These are phyloP conservation scores for Sanghuangporus baumii DNA, from an alignment of 1,284 basidiomycete genomes.

Conservation along the genomic window DNA sequence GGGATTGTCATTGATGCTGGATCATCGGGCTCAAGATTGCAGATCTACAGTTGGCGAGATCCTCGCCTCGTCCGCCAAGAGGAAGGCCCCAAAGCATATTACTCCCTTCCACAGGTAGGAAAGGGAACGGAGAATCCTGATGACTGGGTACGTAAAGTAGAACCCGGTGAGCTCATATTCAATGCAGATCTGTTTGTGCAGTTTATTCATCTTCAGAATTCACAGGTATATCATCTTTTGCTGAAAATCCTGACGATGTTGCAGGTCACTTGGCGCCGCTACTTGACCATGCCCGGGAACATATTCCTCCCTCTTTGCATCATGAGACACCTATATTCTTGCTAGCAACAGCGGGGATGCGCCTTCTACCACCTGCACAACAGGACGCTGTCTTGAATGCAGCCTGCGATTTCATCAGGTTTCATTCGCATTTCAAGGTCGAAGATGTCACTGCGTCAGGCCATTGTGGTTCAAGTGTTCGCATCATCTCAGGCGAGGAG, in stretches of 20 bases:
- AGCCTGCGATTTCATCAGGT: slow-evolving; percentile 73
- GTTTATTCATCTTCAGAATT: not conserved
- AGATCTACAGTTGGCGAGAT: slow-evolving; percentile 97
- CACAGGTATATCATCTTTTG: slow-evolving; percentile 85
- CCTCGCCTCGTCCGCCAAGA: slow-evolving; percentile 49
- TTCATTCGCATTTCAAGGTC: slow-evolving; percentile 72
- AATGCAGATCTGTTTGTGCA: not conserved
- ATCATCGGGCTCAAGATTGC: slow-evolving; percentile 92
- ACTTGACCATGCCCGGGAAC: slow-evolving; percentile 74
- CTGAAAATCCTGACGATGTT: slow-evolving; percentile 62
- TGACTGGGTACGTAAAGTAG: slow-evolving; percentile 88
- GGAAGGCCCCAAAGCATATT: slow-evolving; percentile 39
- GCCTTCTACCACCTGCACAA: slow-evolving; percentile 67
- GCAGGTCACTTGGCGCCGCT: slow-evolving; percentile 77
- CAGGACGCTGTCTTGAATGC: slow-evolving; percentile 70
- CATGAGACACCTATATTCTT: slow-evolving; percentile 87
- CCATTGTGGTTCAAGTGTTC: slow-evolving; percentile 84
- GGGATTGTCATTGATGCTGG: slow-evolving; percentile 98
- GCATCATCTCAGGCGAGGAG: slow-evolving; percentile 96
- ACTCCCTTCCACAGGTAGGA: slow-evolving; percentile 77
- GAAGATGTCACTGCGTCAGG: slow-evolving; percentile 57
- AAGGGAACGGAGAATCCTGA: slow-evolving; percentile 81
- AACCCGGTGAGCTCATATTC: slow-evolving; percentile 69
- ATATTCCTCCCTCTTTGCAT: slow-evolving; percentile 84
- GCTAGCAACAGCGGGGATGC: slow-evolving; percentile 97